Conservation (phyloP, 345 rosid genomes). For the Dipteronia sinensis region DNA sequence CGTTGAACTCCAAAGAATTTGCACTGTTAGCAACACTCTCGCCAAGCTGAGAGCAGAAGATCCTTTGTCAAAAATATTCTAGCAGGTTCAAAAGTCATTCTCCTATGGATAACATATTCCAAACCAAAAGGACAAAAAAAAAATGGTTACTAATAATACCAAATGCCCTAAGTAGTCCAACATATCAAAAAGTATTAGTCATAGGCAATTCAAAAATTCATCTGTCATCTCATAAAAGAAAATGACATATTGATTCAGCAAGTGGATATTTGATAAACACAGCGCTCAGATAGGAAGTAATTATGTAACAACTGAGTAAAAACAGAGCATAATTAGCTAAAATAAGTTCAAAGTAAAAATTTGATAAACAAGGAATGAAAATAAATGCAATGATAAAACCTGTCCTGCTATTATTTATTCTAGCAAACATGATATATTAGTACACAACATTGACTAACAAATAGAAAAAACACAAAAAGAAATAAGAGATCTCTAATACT, state of each 20-base stretch:
- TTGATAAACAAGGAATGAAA: neutral
- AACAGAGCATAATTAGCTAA: neutral
- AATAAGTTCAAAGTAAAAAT: too few relatives aligned
- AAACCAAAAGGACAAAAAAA: neutral
- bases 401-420: neutral
- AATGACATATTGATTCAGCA: neutral
- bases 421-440: conserved; percentile 13
- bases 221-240: neutral
- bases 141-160: neutral
- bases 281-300: neutral
- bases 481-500: conserved; percentile 1
- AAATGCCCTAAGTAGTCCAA: neutral
- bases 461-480: conserved; percentile 1
- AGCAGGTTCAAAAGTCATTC: conserved; percentile 5
- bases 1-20: neutral
- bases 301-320: neutral
- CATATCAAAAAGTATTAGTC: neutral
- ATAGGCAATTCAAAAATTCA: neutral
- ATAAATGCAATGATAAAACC: neutral
- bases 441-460: conserved; percentile 7
- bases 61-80: neutral
- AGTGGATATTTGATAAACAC: neutral
- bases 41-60: neutral
- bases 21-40: neutral
- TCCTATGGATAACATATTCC: neutral